Evolutionary conservation across 257 asterid species (phyloP).

Genomic region (Scutellaria galericulata): DNA sequence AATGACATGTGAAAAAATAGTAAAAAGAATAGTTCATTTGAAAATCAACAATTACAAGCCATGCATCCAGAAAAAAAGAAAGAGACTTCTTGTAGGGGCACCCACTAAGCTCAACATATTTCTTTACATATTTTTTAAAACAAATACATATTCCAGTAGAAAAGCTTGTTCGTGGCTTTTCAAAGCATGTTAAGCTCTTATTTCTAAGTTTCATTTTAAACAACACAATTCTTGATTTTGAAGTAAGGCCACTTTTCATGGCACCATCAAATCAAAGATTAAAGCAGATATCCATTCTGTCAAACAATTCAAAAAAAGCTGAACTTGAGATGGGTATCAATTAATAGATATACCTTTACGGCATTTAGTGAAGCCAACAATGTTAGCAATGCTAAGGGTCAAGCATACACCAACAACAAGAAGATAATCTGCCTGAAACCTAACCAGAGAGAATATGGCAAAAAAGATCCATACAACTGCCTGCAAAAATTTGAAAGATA

Average conservation of each 20-base stretch:
- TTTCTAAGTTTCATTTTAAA: background rate
- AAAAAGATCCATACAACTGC: conserved; percentile 85
- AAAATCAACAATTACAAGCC: background rate
- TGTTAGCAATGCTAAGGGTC: conserved; percentile 95
- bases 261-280: background rate
- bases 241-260: conserved; percentile 13
- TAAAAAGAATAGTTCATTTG: background rate
- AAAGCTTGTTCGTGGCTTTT: background rate
- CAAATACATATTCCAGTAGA: conserved; percentile 14
- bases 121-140: conserved; percentile 9
- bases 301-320: conserved; percentile 23
- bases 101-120: conserved; percentile 5
- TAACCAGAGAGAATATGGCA: conserved; percentile 82
- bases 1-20: background rate
- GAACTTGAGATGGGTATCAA: conserved; percentile 23
- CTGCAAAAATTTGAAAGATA: conserved; percentile 46
- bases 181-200: conserved; percentile 6
- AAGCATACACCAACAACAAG: conserved; percentile 97
- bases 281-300: background rate
- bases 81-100: background rate
- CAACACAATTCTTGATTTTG: background rate
- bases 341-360: conserved; percentile 72
- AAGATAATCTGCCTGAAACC: conserved; percentile 94
- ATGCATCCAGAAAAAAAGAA: background rate
- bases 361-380: conserved; percentile 95